Evolutionary conservation across 176 grass and related monocot genomes (phyloP).

Genomic region (Calamus simplicifolius): DNA sequence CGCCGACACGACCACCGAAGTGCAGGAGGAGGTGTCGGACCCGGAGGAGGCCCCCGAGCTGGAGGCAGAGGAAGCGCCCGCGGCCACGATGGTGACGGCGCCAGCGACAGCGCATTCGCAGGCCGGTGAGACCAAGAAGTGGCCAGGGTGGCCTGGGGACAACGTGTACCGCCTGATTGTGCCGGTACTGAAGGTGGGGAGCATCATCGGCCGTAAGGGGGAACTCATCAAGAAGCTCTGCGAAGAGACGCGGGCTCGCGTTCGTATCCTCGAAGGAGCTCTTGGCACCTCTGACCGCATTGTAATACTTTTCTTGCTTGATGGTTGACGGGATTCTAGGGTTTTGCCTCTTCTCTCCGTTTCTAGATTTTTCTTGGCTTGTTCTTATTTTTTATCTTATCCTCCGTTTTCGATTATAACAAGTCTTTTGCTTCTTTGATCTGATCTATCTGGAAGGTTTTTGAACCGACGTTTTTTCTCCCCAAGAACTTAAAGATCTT

Average conservation of each 20-base stretch:
- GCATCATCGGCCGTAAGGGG: constrained; percentile 93
- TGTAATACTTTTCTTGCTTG: constrained; percentile 28
- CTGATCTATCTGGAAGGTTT: too few relatives aligned
- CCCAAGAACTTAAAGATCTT: too few relatives aligned
- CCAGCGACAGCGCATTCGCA: constrained; percentile 5
- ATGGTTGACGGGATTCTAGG: background rate
- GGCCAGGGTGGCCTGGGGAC: constrained; percentile 92
- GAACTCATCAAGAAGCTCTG: constrained; percentile 86
- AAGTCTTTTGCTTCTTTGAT: too few relatives aligned
- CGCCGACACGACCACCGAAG: constrained; percentile 15
- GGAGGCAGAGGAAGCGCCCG: background rate
- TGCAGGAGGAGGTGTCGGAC: constrained; percentile 11
- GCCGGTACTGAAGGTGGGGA: constrained; percentile 73
- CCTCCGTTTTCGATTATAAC: too few relatives aligned
- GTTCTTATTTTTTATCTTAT: too few relatives aligned
- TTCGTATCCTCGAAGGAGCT: constrained; percentile 73
- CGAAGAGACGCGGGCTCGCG: constrained; percentile 84
- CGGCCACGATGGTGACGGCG: background rate
- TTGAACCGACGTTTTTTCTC: too few relatives aligned
- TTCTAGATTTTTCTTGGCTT: background rate
- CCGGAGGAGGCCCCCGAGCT: background rate
- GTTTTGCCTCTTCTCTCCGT: background rate
- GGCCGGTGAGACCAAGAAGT: constrained; percentile 41
- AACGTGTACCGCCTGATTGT: constrained; percentile 79
- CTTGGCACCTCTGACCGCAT: constrained; percentile 72